phyloP scores from a whole-genome alignment of 2,329 filamentous ascomycete genomes.

The Septoria petroselini region DNA sequence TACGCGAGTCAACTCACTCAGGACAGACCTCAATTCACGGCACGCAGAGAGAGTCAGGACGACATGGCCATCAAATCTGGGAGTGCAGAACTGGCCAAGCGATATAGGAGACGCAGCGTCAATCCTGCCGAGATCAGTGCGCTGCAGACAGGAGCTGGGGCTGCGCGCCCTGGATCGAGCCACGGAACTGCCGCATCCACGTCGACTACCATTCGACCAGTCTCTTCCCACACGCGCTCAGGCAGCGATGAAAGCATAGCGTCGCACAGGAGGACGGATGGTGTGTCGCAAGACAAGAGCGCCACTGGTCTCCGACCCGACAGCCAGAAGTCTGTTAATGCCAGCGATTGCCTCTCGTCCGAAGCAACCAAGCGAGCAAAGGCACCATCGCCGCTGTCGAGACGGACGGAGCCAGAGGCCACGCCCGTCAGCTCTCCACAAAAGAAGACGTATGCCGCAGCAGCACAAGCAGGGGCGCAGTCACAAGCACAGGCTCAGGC shows the following conservation, averaged over 20 bases:
- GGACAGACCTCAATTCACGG: conserved; percentile 22
- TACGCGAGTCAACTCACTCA: conserved; percentile 51
- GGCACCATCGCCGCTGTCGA: conserved; percentile 49
- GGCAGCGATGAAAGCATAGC: conserved; percentile 37
- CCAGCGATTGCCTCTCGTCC: conserved; percentile 39
- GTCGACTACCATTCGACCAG: conserved; percentile 35
- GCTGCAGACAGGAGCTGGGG: conserved; percentile 24
- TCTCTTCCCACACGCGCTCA: conserved; percentile 35
- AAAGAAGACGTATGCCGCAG: conserved; percentile 37
- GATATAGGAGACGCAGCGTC: conserved; percentile 79
- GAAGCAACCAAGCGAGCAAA: conserved; percentile 44
- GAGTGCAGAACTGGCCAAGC: conserved; percentile 65
- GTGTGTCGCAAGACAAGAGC: conserved; percentile 23
- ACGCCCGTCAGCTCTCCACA: conserved; percentile 26
- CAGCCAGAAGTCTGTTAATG: conserved; percentile 25
- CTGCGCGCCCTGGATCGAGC: conserved; percentile 29
- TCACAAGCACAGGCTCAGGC: conserved; percentile 16
- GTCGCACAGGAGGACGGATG: conserved; percentile 19
- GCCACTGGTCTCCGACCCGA: conserved; percentile 18
- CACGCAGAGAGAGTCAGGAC: conserved; percentile 55
- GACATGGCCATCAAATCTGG: conserved; percentile 63
- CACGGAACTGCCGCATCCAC: conserved; percentile 32
- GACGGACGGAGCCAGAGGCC: conserved; percentile 40
- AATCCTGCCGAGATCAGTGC: conserved; percentile 57
- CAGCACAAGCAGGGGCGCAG: conserved; percentile 29